These are phyloP conservation scores for Codiaeum variegatum DNA, from an alignment of 441 rosid species.

Conservation along the genomic window DNA sequence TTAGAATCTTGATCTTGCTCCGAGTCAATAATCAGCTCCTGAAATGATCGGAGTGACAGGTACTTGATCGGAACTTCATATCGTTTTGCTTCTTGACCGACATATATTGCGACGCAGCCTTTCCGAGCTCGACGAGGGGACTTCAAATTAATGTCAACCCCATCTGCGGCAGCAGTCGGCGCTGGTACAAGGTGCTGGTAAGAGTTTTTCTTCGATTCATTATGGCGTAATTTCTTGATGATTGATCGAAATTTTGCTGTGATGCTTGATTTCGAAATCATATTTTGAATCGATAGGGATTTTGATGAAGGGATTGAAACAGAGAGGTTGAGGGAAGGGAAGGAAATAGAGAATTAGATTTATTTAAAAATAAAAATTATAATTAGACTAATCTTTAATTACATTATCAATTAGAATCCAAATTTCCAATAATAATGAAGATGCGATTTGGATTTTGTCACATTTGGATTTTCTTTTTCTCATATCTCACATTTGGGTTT, in stretches of 20 bases:
- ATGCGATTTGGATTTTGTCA: too few species aligned
- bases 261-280: neutral
- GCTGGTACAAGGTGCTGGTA: neutral
- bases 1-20: neutral
- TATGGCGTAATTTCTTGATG: neutral
- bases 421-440: too few species aligned
- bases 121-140: neutral
- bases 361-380: too few species aligned
- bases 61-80: slow-evolving; percentile 14
- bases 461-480: too few species aligned
- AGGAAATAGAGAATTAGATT: neutral
- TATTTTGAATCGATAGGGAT: neutral
- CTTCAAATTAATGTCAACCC: neutral
- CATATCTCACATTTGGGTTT: too few species aligned
- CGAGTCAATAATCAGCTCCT: neutral
- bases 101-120: neutral
- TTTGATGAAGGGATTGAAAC: neutral
- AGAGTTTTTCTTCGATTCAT: neutral
- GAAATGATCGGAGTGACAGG: neutral
- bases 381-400: too few species aligned
- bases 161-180: neutral
- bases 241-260: neutral
- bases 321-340: neutral
- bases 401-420: too few species aligned
- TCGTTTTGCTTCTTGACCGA: neutral